These are phyloP conservation scores for Lichenothelia convexa DNA, from an alignment of 495 filamentous ascomycete species.

Conservation along the genomic window DNA sequence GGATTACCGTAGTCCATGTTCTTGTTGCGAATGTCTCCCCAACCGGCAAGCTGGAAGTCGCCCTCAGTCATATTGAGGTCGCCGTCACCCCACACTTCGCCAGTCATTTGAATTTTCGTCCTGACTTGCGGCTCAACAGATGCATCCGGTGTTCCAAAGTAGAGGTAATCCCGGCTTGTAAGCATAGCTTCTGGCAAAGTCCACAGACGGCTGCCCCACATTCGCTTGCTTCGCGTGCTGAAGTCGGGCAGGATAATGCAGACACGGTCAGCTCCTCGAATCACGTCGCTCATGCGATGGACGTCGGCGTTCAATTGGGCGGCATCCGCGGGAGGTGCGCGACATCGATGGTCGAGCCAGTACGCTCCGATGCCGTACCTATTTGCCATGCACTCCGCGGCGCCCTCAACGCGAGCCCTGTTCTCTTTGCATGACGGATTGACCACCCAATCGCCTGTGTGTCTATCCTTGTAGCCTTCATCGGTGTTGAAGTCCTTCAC, in stretches of 20 bases:
- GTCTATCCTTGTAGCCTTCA: not conserved
- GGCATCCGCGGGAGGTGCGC: not conserved
- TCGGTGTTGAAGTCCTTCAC: not conserved
- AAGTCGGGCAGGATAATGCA: conserved; percentile 3
- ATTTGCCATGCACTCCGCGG: not conserved
- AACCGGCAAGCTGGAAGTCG: conserved; percentile 1
- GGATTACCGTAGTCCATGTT: no score
- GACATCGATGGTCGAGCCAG: conserved; percentile 3
- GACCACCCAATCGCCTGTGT: not conserved
- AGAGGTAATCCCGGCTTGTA: not conserved
- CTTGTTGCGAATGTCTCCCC: no score
- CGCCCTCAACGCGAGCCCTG: not conserved
- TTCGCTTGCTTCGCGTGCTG: not conserved
- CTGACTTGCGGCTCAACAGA: not conserved
- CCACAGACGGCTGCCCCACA: conserved; percentile 2
- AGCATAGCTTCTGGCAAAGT: conserved; percentile 3
- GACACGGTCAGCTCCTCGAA: not conserved
- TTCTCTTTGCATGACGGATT: conserved; percentile 1
- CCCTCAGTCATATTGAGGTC: not conserved
- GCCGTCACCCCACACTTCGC: not conserved
- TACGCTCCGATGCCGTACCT: conserved; percentile 2
- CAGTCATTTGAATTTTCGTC: not conserved
- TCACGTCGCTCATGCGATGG: conserved; percentile 3
- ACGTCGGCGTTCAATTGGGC: not conserved
- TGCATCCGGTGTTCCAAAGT: not conserved